A percentile compares a stretch with the other conserved stretches of the same genome.
Evolutionary conservation across 148 eudicot genomes (phyloP).

Genomic region (Vaccinium corymbosum): DNA sequence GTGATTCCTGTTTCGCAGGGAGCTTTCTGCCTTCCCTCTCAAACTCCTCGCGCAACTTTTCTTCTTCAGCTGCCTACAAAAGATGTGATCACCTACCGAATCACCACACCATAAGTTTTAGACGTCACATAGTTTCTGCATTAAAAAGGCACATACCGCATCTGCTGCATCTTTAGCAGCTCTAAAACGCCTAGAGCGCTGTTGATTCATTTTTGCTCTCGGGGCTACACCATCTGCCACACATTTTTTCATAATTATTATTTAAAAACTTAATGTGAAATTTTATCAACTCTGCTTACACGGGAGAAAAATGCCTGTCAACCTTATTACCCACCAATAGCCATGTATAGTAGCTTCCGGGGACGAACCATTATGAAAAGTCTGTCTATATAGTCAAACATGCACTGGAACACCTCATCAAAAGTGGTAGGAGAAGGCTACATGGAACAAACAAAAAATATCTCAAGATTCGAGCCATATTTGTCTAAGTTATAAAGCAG

Average conservation of each 20-base stretch:
- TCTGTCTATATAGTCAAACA: constrained; percentile 91
- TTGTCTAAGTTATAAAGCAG: not conserved
- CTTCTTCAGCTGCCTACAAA: constrained; percentile 84
- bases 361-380: constrained; percentile 98
- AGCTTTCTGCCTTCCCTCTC: constrained; percentile 86
- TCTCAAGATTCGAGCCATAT: not conserved
- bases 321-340: constrained; percentile 71
- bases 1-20: constrained; percentile 68
- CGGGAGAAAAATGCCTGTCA: constrained; percentile 3
- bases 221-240: constrained; percentile 96
- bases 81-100: constrained; percentile 10
- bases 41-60: constrained; percentile 68
- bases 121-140: constrained; percentile 4
- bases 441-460: constrained; percentile 15
- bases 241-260: constrained; percentile 13
- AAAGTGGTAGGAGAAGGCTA: constrained; percentile 96
- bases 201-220: constrained; percentile 99
- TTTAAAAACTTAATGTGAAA: not conserved
- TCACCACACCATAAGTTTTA: not conserved
- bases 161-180: constrained; percentile 99
- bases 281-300: not conserved
- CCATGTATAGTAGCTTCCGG: constrained; percentile 88
- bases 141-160: constrained; percentile 50
- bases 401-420: constrained; percentile 85
- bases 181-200: constrained; percentile 94